A percentile compares a stretch with the other conserved stretches of the same genome.
phyloP scores from a whole-genome alignment of 306 rosid species.

The Luffa acutangula region DNA sequence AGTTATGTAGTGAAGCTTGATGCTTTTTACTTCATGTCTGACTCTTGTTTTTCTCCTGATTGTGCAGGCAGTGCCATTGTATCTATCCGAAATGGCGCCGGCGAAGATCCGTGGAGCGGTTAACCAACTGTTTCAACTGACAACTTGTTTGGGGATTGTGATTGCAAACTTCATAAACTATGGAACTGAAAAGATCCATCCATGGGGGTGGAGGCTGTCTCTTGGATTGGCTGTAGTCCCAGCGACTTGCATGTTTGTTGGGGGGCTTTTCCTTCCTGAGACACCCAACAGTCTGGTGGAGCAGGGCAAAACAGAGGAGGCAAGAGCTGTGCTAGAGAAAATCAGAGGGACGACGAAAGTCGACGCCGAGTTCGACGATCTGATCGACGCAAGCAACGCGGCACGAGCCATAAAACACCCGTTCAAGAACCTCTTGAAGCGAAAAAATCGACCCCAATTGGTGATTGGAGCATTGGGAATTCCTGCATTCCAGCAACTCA shows the following conservation, averaged over 20 bases:
- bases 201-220: constrained; percentile 86
- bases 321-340: constrained; percentile 55
- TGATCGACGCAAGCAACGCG: constrained; percentile 67
- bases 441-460: constrained; percentile 82
- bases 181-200: constrained; percentile 51
- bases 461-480: constrained; percentile 87
- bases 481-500: constrained; percentile 93
- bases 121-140: constrained; percentile 88
- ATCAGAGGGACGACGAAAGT: constrained; percentile 77
- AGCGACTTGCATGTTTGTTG: constrained; percentile 65
- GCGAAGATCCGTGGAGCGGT: constrained; percentile 76
- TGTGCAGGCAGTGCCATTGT: constrained; percentile 74
- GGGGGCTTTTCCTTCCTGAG: constrained; percentile 74
- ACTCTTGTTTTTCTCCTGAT: background rate
- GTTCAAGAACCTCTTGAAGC: constrained; percentile 49
- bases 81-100: constrained; percentile 90
- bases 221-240: constrained; percentile 82
- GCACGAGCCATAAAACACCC: constrained; percentile 56
- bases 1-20: background rate
- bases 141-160: constrained; percentile 63
- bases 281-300: constrained; percentile 92
- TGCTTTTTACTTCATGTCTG: background rate
- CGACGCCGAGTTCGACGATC: constrained; percentile 82
- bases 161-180: constrained; percentile 57
- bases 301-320: constrained; percentile 64